Evolutionary conservation across 2,329 filamentous ascomycete genomes (phyloP).

Genomic region (Sporothrix pseudoabietina): DNA sequence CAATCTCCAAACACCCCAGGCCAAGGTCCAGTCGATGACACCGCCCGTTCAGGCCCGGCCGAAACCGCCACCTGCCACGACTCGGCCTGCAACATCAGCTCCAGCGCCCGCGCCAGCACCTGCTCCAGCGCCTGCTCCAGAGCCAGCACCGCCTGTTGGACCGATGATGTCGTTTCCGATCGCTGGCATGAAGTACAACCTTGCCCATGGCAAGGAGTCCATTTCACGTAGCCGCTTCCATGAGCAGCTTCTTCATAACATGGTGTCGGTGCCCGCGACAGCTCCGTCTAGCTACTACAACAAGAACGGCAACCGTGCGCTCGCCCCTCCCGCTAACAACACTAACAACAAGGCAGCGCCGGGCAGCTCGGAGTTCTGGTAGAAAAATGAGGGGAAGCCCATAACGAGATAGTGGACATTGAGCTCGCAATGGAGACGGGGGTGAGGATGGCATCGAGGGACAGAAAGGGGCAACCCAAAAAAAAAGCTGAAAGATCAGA

Average conservation of each 20-base stretch:
- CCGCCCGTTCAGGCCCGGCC: neutral
- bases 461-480: neutral
- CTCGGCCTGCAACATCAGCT: neutral
- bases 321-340: neutral
- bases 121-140: neutral
- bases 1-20: neutral
- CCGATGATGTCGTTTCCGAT: neutral
- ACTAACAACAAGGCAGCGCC: neutral
- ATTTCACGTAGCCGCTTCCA: conserved; percentile 15
- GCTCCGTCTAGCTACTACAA: neutral
- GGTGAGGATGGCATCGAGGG: neutral
- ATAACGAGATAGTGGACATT: neutral
- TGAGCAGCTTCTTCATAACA: neutral
- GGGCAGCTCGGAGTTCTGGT: neutral
- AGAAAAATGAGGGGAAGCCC: neutral
- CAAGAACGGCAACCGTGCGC: neutral
- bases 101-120: neutral
- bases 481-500: too few relatives aligned
- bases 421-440: neutral
- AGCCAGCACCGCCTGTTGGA: neutral
- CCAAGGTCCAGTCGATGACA: neutral
- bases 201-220: neutral
- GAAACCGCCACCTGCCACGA: neutral
- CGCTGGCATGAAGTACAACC: conserved; percentile 1
- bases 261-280: neutral